Evolutionary conservation across 345 rosid genomes (phyloP).

Genomic region (Isatis tinctoria): DNA sequence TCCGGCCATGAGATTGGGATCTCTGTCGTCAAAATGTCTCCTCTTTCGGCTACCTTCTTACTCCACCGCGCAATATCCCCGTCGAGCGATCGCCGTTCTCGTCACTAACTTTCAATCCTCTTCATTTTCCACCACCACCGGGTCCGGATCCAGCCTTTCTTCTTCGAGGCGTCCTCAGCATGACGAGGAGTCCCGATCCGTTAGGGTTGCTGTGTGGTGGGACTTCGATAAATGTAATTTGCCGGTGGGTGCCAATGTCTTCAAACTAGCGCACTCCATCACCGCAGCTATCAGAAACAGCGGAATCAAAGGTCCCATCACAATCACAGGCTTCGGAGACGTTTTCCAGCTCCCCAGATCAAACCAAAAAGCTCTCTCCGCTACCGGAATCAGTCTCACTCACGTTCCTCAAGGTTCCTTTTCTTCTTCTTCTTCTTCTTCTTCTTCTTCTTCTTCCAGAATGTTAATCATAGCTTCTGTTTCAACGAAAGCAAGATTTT

Average conservation of each 20-base stretch:
- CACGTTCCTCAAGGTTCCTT: conserved; percentile 70
- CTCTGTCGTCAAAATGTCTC: conserved; percentile 24
- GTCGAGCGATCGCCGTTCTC: conserved; percentile 28
- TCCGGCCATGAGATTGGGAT: conserved; percentile 36
- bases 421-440: not conserved
- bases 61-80: not conserved
- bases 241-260: conserved; percentile 59
- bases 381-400: conserved; percentile 69
- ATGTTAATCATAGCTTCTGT: not conserved
- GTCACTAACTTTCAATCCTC: conserved; percentile 39
- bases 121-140: conserved; percentile 12
- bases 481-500: not conserved
- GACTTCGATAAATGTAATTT: conserved; percentile 74
- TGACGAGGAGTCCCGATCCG: conserved; percentile 56
- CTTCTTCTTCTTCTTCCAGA: not conserved
- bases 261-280: conserved; percentile 50
- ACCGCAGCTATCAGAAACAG: conserved; percentile 58
- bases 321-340: conserved; percentile 91
- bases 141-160: conserved; percentile 12
- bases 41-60: conserved; percentile 21
- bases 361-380: conserved; percentile 72
- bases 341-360: conserved; percentile 51
- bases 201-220: conserved; percentile 95
- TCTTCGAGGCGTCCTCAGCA: conserved; percentile 30
- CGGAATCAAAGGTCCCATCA: conserved; percentile 85